Evolutionary conservation across 2,329 filamentous ascomycete species (phyloP).

Genomic region (Nothomitra cinnamomea): DNA sequence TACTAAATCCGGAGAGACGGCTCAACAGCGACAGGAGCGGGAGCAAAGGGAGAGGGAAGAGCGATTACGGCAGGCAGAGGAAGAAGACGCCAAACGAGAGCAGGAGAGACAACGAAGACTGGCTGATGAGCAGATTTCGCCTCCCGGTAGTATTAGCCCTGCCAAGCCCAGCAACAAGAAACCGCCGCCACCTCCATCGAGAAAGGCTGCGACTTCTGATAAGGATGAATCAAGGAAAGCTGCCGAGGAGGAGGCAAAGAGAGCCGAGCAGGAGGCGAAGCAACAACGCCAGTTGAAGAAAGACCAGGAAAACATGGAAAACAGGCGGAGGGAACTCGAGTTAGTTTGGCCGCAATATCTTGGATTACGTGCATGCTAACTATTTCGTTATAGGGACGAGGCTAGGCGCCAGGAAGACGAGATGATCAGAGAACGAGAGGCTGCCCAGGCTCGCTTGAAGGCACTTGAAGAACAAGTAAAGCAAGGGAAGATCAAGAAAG

Average conservation of each 20-base stretch:
- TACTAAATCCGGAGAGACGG: slow-evolving; percentile 59
- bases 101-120: slow-evolving; percentile 70
- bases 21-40: slow-evolving; percentile 72
- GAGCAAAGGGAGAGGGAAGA: slow-evolving; percentile 78
- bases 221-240: slow-evolving; percentile 40
- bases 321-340: slow-evolving; percentile 62
- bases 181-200: slow-evolving; percentile 58
- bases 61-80: slow-evolving; percentile 75
- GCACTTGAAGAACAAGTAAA: slow-evolving; percentile 88
- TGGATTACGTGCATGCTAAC: slow-evolving; percentile 7
- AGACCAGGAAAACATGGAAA: slow-evolving; percentile 61
- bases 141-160: slow-evolving; percentile 33
- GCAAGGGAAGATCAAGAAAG: slow-evolving; percentile 86
- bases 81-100: slow-evolving; percentile 81
- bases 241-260: slow-evolving; percentile 38
- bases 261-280: slow-evolving; percentile 35
- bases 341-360: slow-evolving; percentile 34
- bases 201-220: slow-evolving; percentile 37
- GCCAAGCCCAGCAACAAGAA: slow-evolving; percentile 37
- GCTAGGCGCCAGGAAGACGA: slow-evolving; percentile 64
- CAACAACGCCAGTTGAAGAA: slow-evolving; percentile 42
- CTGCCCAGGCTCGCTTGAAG: slow-evolving; percentile 64
- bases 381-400: slow-evolving; percentile 40
- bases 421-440: slow-evolving; percentile 61
- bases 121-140: slow-evolving; percentile 54